Base-by-base conservation (phyloP, 1,284 basidiomycete genomes). In the Meira miltonrushii region DNA sequence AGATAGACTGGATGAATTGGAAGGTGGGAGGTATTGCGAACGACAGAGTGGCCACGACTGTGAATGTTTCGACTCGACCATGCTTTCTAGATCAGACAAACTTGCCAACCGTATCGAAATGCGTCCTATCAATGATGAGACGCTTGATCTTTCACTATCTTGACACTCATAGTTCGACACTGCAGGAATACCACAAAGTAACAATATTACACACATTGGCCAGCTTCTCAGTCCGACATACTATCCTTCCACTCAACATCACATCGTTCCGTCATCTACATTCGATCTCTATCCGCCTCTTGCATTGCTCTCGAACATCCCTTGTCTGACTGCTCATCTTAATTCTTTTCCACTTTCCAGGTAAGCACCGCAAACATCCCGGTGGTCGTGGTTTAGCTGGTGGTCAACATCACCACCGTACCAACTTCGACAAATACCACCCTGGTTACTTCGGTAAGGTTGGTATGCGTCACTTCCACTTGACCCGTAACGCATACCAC, bases 331-430 rank as follows among this genome's bases (percentile, higher is more conserved):
- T 4, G 3, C n/a, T n/a, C n/a, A 19, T 13, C 57, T 23, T 33
- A 28, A 41, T 39, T 6, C 12, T 19, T 37, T n/a, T 23, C 21
- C 11, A 21, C 13, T 46, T 11, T 33, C 9, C 44, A 60, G 58
- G 94, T 77, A 97, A 98, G 87, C 94, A 98, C 87, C 89, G 94
- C 82, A 97, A 98, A 83, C 92, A 95, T 80, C 95, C 95, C 64
- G 94, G 94, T 85, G 94, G 94, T 91, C 90, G 94, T 83, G 94
- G 94, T 96, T 89, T 97, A 40, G 94, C 94, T 84, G 95, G 94
- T 92, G 94, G 95, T 87, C 85, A 88, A 83, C 94, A 97, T 84
- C 94, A 98, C 85, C 95, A 98, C 88, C 85, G 94, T 65, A 84
- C 82, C 78, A 78, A 77, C 73, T 75, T 78, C 62, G 75, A 78